Evolutionary conservation across 2,329 filamentous ascomycete genomes (phyloP).

Genomic region (Leptographium radiaticola): DNA sequence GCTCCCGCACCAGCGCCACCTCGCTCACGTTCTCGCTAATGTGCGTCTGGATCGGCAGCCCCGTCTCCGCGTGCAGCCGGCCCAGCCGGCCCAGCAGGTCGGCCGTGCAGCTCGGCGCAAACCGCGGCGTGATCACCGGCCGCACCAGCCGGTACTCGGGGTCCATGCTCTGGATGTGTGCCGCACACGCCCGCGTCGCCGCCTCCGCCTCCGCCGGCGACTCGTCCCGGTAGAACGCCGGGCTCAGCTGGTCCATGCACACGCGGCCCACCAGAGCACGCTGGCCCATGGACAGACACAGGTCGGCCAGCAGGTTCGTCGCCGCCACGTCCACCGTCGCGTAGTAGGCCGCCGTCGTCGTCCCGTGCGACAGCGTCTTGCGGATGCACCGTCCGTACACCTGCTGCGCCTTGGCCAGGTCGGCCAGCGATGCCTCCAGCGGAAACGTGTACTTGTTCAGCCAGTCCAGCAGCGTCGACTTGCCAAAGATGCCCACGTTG

Average conservation of each 20-base stretch:
- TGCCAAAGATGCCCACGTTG: slow-evolving; percentile 88
- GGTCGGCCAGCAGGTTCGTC: slow-evolving; percentile 80
- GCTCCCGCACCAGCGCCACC: slow-evolving; percentile 51
- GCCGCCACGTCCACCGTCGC: slow-evolving; percentile 76
- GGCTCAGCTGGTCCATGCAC: slow-evolving; percentile 81
- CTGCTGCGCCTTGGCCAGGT: slow-evolving; percentile 46
- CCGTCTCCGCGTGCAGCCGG: slow-evolving; percentile 45
- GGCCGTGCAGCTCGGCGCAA: slow-evolving; percentile 48
- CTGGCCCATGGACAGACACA: slow-evolving; percentile 71
- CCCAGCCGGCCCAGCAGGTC: slow-evolving; percentile 53
- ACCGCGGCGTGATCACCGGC: slow-evolving; percentile 68
- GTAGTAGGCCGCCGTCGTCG: slow-evolving; percentile 89
- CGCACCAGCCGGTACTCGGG: slow-evolving; percentile 50
- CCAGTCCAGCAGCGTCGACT: slow-evolving; percentile 87
- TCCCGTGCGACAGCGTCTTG: slow-evolving; percentile 76
- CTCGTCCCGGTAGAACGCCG: slow-evolving; percentile 68
- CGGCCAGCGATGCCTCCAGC: slow-evolving; percentile 63
- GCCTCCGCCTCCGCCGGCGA: slow-evolving; percentile 42
- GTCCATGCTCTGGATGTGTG: slow-evolving; percentile 56
- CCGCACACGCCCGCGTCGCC: slow-evolving; percentile 46
- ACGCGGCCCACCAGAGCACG: slow-evolving; percentile 82
- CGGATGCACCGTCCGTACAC: slow-evolving; percentile 70
- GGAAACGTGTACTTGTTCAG: slow-evolving; percentile 91
- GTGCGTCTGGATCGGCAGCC: slow-evolving; percentile 73
- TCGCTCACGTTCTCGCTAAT: slow-evolving; percentile 73